Evolutionary conservation across 306 rosid species (phyloP).

Genomic region (Benincasa hispida): DNA sequence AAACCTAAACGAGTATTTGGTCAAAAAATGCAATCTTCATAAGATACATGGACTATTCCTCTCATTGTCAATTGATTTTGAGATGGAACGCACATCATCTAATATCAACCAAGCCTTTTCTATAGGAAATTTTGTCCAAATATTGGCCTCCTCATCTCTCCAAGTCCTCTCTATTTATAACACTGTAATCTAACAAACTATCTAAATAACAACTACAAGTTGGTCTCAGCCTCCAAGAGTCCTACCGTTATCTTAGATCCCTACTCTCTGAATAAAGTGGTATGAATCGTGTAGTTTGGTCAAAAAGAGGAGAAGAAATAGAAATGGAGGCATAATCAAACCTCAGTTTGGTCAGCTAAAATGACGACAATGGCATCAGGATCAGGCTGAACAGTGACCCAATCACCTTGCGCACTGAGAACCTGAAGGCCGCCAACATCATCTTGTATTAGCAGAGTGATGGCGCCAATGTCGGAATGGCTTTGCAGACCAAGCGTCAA

Average conservation of each 20-base stretch:
- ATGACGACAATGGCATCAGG: slow-evolving; percentile 66
- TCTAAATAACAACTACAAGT: not conserved
- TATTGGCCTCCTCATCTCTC: not conserved
- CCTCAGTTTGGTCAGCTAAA: slow-evolving; percentile 87
- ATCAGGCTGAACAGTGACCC: slow-evolving; percentile 58
- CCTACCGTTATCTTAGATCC: not conserved
- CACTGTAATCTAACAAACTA: not conserved
- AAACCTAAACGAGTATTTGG: no score
- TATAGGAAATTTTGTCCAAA: not conserved
- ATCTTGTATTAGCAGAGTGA: slow-evolving; percentile 74
- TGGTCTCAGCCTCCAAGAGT: not conserved
- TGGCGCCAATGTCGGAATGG: slow-evolving; percentile 77
- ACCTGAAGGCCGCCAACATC: slow-evolving; percentile 82
- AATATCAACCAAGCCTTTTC: not conserved
- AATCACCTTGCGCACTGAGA: slow-evolving; percentile 28
- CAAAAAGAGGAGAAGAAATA: not conserved
- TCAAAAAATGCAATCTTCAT: no score
- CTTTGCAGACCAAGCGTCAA: slow-evolving; percentile 80
- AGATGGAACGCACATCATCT: no score
- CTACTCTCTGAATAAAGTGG: not conserved
- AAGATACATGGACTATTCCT: no score
- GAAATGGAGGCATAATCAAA: slow-evolving; percentile 30
- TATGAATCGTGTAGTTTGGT: not conserved
- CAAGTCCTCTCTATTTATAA: not conserved
- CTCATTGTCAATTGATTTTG: no score